Evolutionary conservation across 495 filamentous ascomycete species (phyloP), one percentile per base, ranked within the genome.

Genomic region (Apodospora peruviana): DNA sequence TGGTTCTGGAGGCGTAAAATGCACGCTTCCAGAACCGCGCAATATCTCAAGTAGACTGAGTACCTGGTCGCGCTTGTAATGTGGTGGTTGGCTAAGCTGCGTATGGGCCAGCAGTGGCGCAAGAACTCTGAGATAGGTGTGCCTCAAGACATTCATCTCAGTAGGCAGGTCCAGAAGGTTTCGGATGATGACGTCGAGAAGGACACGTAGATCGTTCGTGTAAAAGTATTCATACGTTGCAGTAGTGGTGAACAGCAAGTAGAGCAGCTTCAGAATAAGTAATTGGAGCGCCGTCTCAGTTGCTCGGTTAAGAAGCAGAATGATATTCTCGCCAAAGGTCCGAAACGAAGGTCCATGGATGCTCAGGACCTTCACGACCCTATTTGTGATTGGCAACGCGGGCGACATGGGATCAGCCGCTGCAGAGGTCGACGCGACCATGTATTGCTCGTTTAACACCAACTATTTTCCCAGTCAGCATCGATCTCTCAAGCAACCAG

Each of bases 151-250:
- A 43, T 79, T 75, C 45, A 88, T 77, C 54, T 91, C 88, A 48
- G 86, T 83, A 0, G 91, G 91, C 4, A 98, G 77, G 62, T 98
- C 93, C 32, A 97, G 80, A 11, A 98, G 75, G 56, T 98, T 98
- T 29, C 93, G 90, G 47, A 98, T 88, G 45, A 97, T 87, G 58
- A 98, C 91, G 59, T 98, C 93, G 35, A 97, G 79, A 12, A 98
- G 79, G 11, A 98, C 93, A 36, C 88, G 87, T 7, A 98, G 76
- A 60, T 98, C 93, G 64, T 98, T 98, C 17, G 88, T 95, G 60
- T 96, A 98, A 66, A 98, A 98, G 66, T 97, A 98, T 65, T 98
- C 93, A 65, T 90, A 86, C 1, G 94, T 98, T 22, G 86, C 79
- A 3, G 81, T 79, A 11, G 88, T 96, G 9, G 90, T 95, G 68